Conservation (phyloP, 2,329 filamentous ascomycete genomes). For the Aspergillus novofumigatus region DNA sequence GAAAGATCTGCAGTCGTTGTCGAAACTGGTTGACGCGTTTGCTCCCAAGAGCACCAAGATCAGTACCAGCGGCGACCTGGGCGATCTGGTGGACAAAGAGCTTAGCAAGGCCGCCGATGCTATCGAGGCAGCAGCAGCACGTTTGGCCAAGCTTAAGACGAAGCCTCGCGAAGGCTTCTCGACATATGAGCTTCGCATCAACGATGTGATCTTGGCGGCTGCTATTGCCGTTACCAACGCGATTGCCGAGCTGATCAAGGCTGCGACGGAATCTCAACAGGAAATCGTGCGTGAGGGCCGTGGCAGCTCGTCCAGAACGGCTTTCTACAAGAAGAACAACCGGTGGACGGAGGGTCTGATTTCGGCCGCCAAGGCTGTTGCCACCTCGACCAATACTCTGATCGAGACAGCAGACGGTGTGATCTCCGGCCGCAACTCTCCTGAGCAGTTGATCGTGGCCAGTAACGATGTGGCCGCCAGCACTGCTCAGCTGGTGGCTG, state of each 20-base stretch:
- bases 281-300: conserved; percentile 94
- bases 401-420: conserved; percentile 98
- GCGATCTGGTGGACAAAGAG: conserved; percentile 88
- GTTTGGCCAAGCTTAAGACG: conserved; percentile 86
- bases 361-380: conserved; percentile 93
- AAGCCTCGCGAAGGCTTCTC: conserved; percentile 95
- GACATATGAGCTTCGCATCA: conserved; percentile 92
- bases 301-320: conserved; percentile 79
- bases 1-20: conserved; percentile 86
- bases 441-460: conserved; percentile 95
- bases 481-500: conserved; percentile 93
- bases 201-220: conserved; percentile 90
- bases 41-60: conserved; percentile 84
- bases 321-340: conserved; percentile 99
- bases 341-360: conserved; percentile 98
- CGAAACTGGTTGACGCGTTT: conserved; percentile 88
- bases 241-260: conserved; percentile 91
- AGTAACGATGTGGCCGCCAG: conserved; percentile 96
- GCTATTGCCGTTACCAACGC: conserved; percentile 90
- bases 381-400: conserved; percentile 85
- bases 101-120: conserved; percentile 91
- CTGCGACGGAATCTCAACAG: conserved; percentile 85
- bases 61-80: conserved; percentile 74
- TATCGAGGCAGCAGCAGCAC: conserved; percentile 85
- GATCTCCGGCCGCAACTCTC: conserved; percentile 83